These are phyloP conservation scores for Aspergillus sp. DNA, from an alignment of 2,329 filamentous ascomycete species.

Conservation along the genomic window DNA sequence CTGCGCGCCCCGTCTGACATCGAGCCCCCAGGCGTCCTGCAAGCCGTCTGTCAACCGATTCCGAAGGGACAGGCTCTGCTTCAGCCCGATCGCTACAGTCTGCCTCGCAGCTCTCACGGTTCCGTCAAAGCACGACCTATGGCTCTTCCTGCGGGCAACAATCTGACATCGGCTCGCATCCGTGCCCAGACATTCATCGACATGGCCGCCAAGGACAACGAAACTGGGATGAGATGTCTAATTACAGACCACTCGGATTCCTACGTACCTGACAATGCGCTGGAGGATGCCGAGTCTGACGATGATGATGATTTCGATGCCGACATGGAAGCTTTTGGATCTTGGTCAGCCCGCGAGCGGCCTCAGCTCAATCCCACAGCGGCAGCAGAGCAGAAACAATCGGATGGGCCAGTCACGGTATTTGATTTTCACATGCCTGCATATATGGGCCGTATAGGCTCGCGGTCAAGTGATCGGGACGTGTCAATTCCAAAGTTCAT, in stretches of 20 bases:
- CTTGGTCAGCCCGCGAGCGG: slow-evolving; percentile 19
- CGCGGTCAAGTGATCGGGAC: slow-evolving; percentile 16
- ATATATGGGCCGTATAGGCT: slow-evolving; percentile 34
- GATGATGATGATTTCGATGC: slow-evolving; percentile 27
- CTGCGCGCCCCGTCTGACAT: slow-evolving; percentile 41
- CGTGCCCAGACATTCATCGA: slow-evolving; percentile 41
- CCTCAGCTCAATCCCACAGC: slow-evolving; percentile 14
- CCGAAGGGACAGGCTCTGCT: slow-evolving; percentile 32
- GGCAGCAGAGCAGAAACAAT: slow-evolving; percentile 6
- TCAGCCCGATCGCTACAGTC: slow-evolving; percentile 34
- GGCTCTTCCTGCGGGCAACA: slow-evolving; percentile 37
- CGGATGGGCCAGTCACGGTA: slow-evolving; percentile 28
- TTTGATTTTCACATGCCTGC: slow-evolving; percentile 38
- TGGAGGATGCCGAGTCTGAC: slow-evolving; percentile 18
- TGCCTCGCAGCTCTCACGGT: slow-evolving; percentile 38
- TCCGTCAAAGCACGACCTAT: slow-evolving; percentile 35
- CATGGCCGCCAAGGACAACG: slow-evolving; percentile 35
- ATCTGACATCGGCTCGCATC: slow-evolving; percentile 38
- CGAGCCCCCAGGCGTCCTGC: slow-evolving; percentile 37
- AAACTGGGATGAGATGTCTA: slow-evolving; percentile 34
- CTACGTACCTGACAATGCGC: slow-evolving; percentile 29
- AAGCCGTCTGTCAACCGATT: slow-evolving; percentile 38
- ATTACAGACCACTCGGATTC: slow-evolving; percentile 37
- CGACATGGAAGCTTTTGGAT: slow-evolving; percentile 28
- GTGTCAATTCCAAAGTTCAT: slow-evolving; percentile 34